Percentiles rank a stretch among this genome's conserved stretches.
Conservation (phyloP, 306 rosid species). For the Citrullus amarus region DNA sequence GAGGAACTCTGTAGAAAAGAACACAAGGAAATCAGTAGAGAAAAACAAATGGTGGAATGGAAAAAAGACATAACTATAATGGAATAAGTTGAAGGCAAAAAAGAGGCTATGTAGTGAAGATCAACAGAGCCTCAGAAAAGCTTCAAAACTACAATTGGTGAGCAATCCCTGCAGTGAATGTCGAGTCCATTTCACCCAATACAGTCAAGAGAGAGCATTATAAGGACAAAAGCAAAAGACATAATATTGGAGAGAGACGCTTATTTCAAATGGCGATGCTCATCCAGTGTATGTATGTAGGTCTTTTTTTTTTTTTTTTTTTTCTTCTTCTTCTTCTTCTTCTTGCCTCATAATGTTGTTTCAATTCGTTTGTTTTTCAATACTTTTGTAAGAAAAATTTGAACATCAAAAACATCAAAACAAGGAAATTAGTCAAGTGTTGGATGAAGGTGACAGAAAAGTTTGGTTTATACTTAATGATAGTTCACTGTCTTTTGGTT, state of each 20-base stretch:
- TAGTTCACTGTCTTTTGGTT: not conserved
- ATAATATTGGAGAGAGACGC: conserved; percentile 8
- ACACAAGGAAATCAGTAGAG: conserved; percentile 2
- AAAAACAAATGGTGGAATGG: not conserved
- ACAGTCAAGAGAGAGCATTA: not conserved
- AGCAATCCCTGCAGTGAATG: not conserved
- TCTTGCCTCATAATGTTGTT: conserved; percentile 4
- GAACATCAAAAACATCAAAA: conserved; percentile 6
- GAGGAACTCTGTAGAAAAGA: not conserved
- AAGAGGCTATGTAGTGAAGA: not conserved
- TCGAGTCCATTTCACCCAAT: not conserved
- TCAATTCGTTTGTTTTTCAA: conserved; percentile 5
- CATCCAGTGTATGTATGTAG: conserved; percentile 9
- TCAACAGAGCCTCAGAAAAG: not conserved
- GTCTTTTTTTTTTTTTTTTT: not conserved
- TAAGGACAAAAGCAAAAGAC: not conserved
- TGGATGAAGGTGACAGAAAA: not conserved
- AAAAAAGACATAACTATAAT: not conserved
- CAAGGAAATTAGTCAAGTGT: conserved; percentile 1
- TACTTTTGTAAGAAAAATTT: conserved; percentile 3
- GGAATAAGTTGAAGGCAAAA: not conserved
- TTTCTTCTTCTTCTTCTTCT: not conserved
- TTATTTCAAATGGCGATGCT: not conserved
- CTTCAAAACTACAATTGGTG: not conserved
- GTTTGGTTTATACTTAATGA: not conserved